A percentile compares a stretch with the other conserved stretches of the same genome.
phyloP scores from a whole-genome alignment of 140 eudicot genomes.

The Erigeron philadelphicus region DNA sequence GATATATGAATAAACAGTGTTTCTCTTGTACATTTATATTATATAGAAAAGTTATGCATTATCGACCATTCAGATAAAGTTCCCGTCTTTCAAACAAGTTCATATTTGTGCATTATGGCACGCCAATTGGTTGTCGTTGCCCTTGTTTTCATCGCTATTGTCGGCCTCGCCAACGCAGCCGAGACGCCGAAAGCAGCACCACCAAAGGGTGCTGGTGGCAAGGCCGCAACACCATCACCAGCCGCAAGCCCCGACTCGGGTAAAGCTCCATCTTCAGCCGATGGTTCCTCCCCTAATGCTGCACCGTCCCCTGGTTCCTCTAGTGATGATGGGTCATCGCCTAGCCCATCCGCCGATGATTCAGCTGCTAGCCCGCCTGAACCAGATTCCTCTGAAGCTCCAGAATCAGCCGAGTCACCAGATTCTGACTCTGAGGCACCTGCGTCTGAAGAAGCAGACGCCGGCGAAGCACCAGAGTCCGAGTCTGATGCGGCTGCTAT shows the following conservation, averaged over 20 bases:
- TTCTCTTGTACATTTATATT: constrained; percentile 5
- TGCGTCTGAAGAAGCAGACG: constrained; percentile 15
- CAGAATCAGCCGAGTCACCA: constrained; percentile 26
- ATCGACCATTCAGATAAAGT: not conserved
- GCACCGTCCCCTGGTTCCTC: constrained; percentile 27
- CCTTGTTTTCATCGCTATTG: constrained; percentile 37
- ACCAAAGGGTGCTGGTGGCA: not conserved
- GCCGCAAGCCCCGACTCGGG: constrained; percentile 16
- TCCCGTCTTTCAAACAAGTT: not conserved
- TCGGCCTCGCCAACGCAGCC: constrained; percentile 34
- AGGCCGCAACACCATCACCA: constrained; percentile 18
- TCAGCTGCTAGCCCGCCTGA: constrained; percentile 28
- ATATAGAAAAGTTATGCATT: constrained; percentile 14
- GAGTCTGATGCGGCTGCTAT: constrained; percentile 3
- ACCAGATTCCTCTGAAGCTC: constrained; percentile 21
- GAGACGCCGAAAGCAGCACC: constrained; percentile 24
- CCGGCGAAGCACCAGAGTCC: not conserved
- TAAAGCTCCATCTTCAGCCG: constrained; percentile 15
- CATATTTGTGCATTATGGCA: constrained; percentile 33
- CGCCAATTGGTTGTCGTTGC: constrained; percentile 38
- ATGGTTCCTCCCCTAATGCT: constrained; percentile 19
- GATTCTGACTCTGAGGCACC: constrained; percentile 21
- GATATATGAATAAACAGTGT: constrained; percentile 15
- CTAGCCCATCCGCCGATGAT: constrained; percentile 35
- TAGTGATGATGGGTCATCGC: constrained; percentile 23